Base-by-base conservation (phyloP, 1,139 yeast genomes). In the Candida anutae region DNA sequence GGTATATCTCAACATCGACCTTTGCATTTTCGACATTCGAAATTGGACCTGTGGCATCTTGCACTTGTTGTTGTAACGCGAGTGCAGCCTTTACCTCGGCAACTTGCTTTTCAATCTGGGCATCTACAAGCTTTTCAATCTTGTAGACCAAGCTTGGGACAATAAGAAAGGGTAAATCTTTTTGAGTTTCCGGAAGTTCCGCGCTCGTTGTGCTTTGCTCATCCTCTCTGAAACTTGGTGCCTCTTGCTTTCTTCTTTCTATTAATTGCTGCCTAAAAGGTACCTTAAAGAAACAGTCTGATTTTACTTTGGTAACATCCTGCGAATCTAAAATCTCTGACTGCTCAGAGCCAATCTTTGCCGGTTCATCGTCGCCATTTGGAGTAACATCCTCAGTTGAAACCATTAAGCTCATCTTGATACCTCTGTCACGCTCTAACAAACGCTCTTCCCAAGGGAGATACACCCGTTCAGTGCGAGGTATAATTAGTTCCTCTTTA, bases 391-490 rank as follows among this genome's bases (percentile, higher is more conserved):
- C 39, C 13, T 34, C 40, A 2, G 47, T 32, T 4, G 43, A 38
- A 3, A 48, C 39, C 17, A 44, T 43, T 11, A 58, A 38, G 16
- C 51, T 46, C 40, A 50, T 44, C 26, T 48, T 48, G 4, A 62
- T 45, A 2, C 35, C 16, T 10, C 42, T 38, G 32, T 63, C 68
- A 28, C 72, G 43, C 21, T 53, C 44, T 6, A 40, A 26, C 24
- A 62, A 39, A 15, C 69, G 38, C 24, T 58, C 57, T 22, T 53
- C 46, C 70, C 71, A 64, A 1, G 70, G 52, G n/a, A 58, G 34
- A 34, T 50, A 62, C 13, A 50, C 45, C 31, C 51, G 53, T 6
- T 52, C 52, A 25, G 45, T 51, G 29, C 50, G 54, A 2, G 63
- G 59, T 24, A 52, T 35, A 8, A 63, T 53, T 13, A 64, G 46